phyloP scores from a whole-genome alignment of 2,329 filamentous ascomycete genomes.

The Alternaria panax region DNA sequence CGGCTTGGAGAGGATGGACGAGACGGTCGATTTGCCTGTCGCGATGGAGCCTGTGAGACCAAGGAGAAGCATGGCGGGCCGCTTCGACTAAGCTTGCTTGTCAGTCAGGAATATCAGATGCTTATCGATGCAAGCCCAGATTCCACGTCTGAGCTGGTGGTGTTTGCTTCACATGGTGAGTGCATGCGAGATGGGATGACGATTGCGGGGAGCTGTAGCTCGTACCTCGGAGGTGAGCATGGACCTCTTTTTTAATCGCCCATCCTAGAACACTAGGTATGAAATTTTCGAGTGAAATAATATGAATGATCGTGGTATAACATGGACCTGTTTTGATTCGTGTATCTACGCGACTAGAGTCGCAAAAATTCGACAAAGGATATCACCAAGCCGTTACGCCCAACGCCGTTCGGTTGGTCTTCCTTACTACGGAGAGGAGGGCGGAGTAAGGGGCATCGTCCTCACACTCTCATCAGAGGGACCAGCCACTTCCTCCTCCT shows the following conservation, averaged over 20 bases:
- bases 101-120: neutral
- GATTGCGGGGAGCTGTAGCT: conserved; percentile 18
- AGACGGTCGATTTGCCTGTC: conserved; percentile 97
- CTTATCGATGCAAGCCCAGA: neutral
- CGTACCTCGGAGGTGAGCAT: conserved; percentile 17
- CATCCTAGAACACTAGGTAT: neutral
- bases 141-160: neutral
- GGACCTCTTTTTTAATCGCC: neutral
- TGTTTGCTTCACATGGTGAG: conserved; percentile 11
- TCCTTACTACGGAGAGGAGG: neutral
- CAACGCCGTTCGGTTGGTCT: neutral
- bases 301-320: neutral
- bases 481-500: neutral
- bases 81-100: neutral
- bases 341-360: neutral
- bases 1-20: conserved; percentile 76
- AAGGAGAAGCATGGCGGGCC: conserved; percentile 81
- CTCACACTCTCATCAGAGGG: neutral
- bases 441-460: neutral
- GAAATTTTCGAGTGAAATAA: neutral
- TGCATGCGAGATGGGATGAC: conserved; percentile 14
- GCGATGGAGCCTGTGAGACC: conserved; percentile 97
- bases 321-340: neutral
- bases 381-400: conserved; percentile 8
- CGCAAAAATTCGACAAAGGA: conserved; percentile 2